phyloP scores from a whole-genome alignment of 169 alveolate species.

The Sarcocystis neurona region DNA sequence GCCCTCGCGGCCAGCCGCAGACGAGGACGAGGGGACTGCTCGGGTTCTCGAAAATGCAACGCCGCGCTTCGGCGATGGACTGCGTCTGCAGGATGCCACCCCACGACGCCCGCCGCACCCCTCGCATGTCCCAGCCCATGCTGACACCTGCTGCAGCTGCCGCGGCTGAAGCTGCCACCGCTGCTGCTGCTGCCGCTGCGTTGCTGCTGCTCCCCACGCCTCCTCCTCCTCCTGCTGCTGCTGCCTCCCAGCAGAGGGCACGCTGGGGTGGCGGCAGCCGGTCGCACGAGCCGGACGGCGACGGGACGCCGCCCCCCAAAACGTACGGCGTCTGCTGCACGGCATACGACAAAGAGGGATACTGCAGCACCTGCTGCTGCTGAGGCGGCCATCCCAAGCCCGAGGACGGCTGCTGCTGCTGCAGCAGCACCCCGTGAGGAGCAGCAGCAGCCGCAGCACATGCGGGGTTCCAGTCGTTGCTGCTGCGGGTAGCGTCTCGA shows the following conservation, averaged over 20 bases:
- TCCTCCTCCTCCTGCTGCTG: neutral
- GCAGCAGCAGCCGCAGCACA: too few relatives aligned
- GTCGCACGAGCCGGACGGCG: too few relatives aligned
- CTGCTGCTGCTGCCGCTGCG: neutral
- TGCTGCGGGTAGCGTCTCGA: too few relatives aligned
- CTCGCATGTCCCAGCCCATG: neutral
- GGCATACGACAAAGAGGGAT: too few relatives aligned
- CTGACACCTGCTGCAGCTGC: neutral
- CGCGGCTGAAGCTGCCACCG: neutral
- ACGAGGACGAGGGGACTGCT: slow-evolving; percentile 43
- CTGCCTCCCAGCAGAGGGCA: neutral
- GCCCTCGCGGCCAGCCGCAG: slow-evolving; percentile 64
- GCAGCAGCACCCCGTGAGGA: too few relatives aligned
- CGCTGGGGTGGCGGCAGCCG: neutral
- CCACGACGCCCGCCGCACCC: slow-evolving; percentile 3
- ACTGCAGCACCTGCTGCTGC: too few relatives aligned
- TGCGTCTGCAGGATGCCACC: slow-evolving; percentile 42
- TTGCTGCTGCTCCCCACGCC: neutral
- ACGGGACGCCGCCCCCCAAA: too few relatives aligned
- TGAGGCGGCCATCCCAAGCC: too few relatives aligned
- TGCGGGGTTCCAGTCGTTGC: too few relatives aligned
- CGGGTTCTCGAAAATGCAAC: neutral
- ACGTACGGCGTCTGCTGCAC: too few relatives aligned
- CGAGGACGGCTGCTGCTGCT: too few relatives aligned
- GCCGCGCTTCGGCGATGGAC: slow-evolving; percentile 47